Percentiles rank a stretch among this genome's conserved stretches.
Conservation (phyloP, 176 grass and related monocot genomes). For the Bolboschoenus planiculmis region DNA sequence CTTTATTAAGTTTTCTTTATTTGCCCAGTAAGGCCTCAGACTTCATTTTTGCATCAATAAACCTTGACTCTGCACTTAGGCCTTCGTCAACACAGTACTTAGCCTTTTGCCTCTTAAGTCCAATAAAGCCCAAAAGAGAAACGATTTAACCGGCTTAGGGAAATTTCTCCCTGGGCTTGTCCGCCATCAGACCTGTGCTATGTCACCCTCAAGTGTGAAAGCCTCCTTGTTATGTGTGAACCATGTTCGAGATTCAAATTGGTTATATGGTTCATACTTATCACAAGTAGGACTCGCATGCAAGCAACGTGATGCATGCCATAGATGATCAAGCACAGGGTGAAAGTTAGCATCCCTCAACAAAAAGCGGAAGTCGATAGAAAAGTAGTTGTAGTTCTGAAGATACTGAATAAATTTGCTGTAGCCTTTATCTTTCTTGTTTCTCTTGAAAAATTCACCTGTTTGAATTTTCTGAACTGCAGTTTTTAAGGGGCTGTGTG, state of each 20-base stretch:
- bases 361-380: not conserved
- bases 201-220: not conserved
- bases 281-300: not conserved
- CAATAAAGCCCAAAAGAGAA: not conserved
- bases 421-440: not conserved
- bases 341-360: not conserved
- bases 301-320: not conserved
- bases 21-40: not conserved
- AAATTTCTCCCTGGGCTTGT: not conserved
- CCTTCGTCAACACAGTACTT: not conserved
- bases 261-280: not conserved
- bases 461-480: conserved; percentile 2
- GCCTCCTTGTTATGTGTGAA: not conserved
- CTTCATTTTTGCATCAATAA: not conserved
- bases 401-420: not conserved
- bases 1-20: not conserved
- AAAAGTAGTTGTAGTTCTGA: not conserved
- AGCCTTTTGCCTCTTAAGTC: not conserved
- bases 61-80: not conserved
- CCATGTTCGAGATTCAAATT: not conserved
- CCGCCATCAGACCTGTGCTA: not conserved
- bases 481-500: conserved; percentile 87
- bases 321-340: not conserved
- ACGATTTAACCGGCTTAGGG: not conserved
- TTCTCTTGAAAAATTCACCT: not conserved